Conservation (phyloP, 768 basidiomycete genomes). For the Pisolithus orientalis region DNA sequence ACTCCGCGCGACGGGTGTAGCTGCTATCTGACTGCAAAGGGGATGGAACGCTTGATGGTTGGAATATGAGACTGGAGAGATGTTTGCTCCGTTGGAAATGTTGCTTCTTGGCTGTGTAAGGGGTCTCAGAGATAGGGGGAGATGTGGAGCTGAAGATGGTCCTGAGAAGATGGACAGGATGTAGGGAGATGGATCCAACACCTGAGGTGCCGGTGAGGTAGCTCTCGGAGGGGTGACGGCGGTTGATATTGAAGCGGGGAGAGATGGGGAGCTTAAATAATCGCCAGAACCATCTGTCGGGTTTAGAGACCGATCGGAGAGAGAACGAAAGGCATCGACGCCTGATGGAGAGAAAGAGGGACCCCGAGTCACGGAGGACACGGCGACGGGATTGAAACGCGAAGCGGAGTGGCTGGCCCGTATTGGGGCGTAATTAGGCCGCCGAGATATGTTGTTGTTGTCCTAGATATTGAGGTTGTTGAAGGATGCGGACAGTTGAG, state of each 20-base stretch:
- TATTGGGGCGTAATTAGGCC: constrained; percentile 61
- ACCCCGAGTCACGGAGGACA: constrained; percentile 47
- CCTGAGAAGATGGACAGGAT: constrained; percentile 38
- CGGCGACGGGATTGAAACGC: constrained; percentile 39
- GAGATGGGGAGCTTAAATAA: constrained; percentile 33
- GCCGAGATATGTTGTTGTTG: constrained; percentile 38
- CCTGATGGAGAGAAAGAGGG: constrained; percentile 53
- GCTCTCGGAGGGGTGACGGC: constrained; percentile 52
- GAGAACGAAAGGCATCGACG: constrained; percentile 54
- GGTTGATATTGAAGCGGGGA: constrained; percentile 53
- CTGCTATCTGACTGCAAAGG: constrained; percentile 43
- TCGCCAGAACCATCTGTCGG: constrained; percentile 51
- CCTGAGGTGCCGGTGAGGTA: constrained; percentile 61
- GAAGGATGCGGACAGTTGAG: constrained; percentile 17
- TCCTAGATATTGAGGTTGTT: constrained; percentile 32
- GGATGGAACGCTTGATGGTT: constrained; percentile 67
- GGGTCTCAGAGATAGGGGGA: constrained; percentile 36
- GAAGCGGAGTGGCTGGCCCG: constrained; percentile 37
- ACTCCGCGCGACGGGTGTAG: constrained; percentile 66
- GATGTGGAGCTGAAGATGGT: constrained; percentile 42
- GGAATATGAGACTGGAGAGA: constrained; percentile 54
- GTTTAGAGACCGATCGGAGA: constrained; percentile 52
- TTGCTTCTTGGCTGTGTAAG: constrained; percentile 35
- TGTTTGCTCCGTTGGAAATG: constrained; percentile 34
- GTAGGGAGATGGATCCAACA: constrained; percentile 51